Percentiles rank a stretch among this genome's conserved stretches.
Evolutionary conservation across 257 asterid species (phyloP).

Genomic region (Plantago ovata): DNA sequence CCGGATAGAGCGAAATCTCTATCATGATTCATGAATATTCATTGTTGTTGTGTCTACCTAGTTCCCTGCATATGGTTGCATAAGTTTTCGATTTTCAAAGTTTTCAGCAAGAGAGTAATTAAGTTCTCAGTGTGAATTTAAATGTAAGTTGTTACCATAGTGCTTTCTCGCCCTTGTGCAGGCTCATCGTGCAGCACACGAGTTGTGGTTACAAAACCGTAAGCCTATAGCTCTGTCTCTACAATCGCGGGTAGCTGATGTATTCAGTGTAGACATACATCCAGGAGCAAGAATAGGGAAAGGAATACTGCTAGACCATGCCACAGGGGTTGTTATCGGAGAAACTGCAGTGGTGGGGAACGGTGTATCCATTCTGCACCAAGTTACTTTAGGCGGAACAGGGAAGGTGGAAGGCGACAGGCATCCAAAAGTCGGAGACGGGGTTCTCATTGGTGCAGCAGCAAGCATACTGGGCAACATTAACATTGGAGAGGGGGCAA

Average conservation of each 20-base stretch:
- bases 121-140: too few species aligned
- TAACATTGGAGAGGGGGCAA: slow-evolving; percentile 46
- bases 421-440: slow-evolving; percentile 49
- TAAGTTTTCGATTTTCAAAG: too few species aligned
- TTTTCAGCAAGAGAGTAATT: too few species aligned
- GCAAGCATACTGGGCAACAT: slow-evolving; percentile 57
- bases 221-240: slow-evolving; percentile 37
- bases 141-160: too few species aligned
- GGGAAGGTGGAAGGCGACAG: slow-evolving; percentile 48
- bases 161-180: too few species aligned
- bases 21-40: too few species aligned
- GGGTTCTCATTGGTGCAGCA: slow-evolving; percentile 55
- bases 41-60: too few species aligned
- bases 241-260: slow-evolving; percentile 45
- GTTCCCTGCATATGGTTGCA: too few species aligned
- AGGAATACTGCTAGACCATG: slow-evolving; percentile 49
- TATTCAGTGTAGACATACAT: slow-evolving; percentile 50
- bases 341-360: slow-evolving; percentile 53
- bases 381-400: slow-evolving; percentile 56
- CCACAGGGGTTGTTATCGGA: slow-evolving; percentile 50
- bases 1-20: too few species aligned
- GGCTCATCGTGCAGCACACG: slow-evolving; percentile 41
- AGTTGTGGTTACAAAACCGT: slow-evolving; percentile 37
- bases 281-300: slow-evolving; percentile 53
- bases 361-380: slow-evolving; percentile 49